phyloP scores from a whole-genome alignment of 1,284 basidiomycete species.

The Mycocalia duriaeana region DNA sequence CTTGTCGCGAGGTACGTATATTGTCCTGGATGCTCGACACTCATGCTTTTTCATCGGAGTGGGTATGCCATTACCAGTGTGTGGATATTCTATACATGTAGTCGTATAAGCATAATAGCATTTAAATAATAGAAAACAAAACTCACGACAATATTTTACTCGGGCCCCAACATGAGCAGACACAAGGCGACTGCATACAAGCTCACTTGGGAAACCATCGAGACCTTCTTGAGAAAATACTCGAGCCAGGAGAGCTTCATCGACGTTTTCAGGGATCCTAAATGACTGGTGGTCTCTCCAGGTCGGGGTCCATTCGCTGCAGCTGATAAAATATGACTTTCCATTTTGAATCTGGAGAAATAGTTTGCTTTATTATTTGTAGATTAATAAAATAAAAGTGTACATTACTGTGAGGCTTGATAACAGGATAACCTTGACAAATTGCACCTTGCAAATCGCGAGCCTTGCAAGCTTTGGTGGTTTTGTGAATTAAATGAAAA shows the following conservation, averaged over 20 bases:
- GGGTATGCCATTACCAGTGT: neutral
- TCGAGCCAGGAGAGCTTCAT: neutral
- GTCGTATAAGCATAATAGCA: neutral
- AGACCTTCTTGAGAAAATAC: neutral
- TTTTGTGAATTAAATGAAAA: neutral
- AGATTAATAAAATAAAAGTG: neutral
- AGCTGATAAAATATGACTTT: neutral
- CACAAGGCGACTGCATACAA: neutral
- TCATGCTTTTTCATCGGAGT: neutral
- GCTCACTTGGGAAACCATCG: neutral
- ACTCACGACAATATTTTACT: neutral
- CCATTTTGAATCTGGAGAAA: neutral
- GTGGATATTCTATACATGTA: neutral
- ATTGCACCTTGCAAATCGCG: neutral
- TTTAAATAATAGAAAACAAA: no score
- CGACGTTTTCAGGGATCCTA: neutral
- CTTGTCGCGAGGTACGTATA: neutral
- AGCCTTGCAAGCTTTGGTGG: neutral
- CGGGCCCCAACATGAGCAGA: neutral
- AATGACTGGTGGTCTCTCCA: neutral
- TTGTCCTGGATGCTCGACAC: neutral
- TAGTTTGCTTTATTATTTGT: neutral
- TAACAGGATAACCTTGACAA: neutral
- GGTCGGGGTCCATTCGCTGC: neutral
- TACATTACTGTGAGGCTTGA: neutral